Evolutionary conservation across 176 grass and related monocot genomes (phyloP).

Genomic region (Aechmea fasciata): DNA sequence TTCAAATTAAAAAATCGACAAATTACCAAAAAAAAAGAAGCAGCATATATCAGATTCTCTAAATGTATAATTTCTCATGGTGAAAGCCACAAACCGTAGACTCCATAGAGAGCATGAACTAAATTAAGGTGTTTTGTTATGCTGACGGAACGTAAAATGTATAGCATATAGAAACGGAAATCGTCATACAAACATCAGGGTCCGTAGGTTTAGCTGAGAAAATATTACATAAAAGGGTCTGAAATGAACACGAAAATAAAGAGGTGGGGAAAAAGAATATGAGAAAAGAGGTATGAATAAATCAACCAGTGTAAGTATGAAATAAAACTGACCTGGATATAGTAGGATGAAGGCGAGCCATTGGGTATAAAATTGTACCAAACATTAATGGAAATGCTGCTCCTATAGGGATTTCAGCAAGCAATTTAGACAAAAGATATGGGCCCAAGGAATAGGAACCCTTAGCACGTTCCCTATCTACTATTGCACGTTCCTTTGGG

Average conservation of each 20-base stretch:
- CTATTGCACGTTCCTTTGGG: conserved; percentile 86
- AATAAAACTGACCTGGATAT: conserved; percentile 51
- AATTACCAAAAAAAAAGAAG: not conserved
- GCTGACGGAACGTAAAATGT: not conserved
- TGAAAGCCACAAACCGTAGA: no score
- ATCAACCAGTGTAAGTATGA: not conserved
- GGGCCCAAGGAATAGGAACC: conserved; percentile 73
- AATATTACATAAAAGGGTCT: not conserved
- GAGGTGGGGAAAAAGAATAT: not conserved
- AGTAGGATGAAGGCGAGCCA: conserved; percentile 84
- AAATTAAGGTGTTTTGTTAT: not conserved
- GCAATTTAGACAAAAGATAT: conserved; percentile 91
- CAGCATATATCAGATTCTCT: not conserved
- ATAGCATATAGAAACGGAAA: not conserved
- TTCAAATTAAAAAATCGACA: not conserved
- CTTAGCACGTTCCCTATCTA: conserved; percentile 83
- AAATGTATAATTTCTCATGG: not conserved
- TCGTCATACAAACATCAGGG: not conserved
- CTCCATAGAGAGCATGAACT: no score
- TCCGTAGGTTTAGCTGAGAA: not conserved
- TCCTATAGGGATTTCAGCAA: conserved; percentile 81
- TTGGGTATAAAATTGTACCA: conserved; percentile 91
- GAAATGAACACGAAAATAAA: not conserved
- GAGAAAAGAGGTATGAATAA: not conserved
- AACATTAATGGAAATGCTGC: conserved; percentile 87